phyloP scores from a whole-genome alignment of 257 asterid genomes.

The Linaria vulgaris region DNA sequence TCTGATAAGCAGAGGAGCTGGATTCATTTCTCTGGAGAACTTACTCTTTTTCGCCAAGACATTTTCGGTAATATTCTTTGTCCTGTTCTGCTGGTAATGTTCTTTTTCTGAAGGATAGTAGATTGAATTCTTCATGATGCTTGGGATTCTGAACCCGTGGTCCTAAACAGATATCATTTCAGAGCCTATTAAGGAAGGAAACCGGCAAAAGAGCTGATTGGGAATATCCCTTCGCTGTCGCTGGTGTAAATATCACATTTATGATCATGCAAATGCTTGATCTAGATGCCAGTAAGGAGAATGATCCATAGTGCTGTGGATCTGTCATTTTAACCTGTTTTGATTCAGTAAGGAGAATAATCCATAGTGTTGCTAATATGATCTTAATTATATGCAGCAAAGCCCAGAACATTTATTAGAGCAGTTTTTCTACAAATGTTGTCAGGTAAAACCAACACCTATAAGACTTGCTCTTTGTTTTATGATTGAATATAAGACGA shows the following conservation, averaged over 20 bases:
- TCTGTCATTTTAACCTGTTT: background rate
- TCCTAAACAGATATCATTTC: conserved; percentile 56
- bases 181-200: conserved; percentile 66
- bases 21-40: conserved; percentile 86
- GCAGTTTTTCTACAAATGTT: conserved; percentile 62
- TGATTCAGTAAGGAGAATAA: conserved; percentile 13
- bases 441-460: conserved; percentile 48
- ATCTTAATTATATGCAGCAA: conserved; percentile 51
- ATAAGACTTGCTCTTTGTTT: background rate
- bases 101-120: background rate
- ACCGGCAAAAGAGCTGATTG: conserved; percentile 73
- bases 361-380: conserved; percentile 29
- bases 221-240: conserved; percentile 97
- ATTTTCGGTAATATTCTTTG: conserved; percentile 51
- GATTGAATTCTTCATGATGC: background rate
- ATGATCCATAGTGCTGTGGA: background rate
- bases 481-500: background rate
- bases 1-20: conserved; percentile 63
- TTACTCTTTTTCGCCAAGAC: conserved; percentile 77
- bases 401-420: conserved; percentile 61
- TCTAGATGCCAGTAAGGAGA: conserved; percentile 65
- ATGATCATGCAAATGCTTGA: conserved; percentile 90
- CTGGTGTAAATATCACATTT: conserved; percentile 80
- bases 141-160: background rate
- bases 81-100: conserved; percentile 13